Percentiles rank a stretch among this genome's conserved stretches.
Conservation (phyloP, 2,329 filamentous ascomycete genomes). For the Leptodontidium sp. region DNA sequence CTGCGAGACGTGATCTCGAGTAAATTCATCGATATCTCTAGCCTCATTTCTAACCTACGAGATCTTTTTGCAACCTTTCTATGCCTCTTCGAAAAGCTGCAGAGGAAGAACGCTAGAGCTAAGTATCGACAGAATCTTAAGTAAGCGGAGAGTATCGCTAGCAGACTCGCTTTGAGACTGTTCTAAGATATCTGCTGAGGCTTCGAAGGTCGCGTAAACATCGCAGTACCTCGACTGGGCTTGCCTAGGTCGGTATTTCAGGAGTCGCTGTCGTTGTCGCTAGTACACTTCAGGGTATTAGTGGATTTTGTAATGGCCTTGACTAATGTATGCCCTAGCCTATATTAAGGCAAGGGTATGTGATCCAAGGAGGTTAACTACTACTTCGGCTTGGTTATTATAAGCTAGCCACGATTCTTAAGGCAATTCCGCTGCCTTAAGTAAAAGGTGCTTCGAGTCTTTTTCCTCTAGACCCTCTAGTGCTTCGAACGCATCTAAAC, state of each 20-base stretch:
- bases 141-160: conserved; percentile 44
- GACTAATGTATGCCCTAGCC: conserved; percentile 39
- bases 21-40: conserved; percentile 22
- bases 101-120: conserved; percentile 42
- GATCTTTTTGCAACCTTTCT: conserved; percentile 34
- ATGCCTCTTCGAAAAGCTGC: conserved; percentile 46
- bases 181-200: too few relatives aligned
- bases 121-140: conserved; percentile 45
- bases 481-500: conserved; percentile 41
- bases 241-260: conserved; percentile 43
- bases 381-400: conserved; percentile 34
- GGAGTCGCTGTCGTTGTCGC: conserved; percentile 39
- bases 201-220: conserved; percentile 42
- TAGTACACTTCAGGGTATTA: conserved; percentile 32
- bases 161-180: conserved; percentile 29
- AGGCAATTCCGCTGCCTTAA: conserved; percentile 34
- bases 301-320: conserved; percentile 29
- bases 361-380: conserved; percentile 42
- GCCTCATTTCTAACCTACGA: conserved; percentile 12
- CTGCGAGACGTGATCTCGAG: conserved; percentile 32
- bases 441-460: conserved; percentile 45
- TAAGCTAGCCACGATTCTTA: conserved; percentile 24
- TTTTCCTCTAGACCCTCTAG: conserved; percentile 20
- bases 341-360: conserved; percentile 46
- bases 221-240: conserved; percentile 47